Conservation (phyloP, 768 basidiomycete species). For the Tulasnella sp. region DNA sequence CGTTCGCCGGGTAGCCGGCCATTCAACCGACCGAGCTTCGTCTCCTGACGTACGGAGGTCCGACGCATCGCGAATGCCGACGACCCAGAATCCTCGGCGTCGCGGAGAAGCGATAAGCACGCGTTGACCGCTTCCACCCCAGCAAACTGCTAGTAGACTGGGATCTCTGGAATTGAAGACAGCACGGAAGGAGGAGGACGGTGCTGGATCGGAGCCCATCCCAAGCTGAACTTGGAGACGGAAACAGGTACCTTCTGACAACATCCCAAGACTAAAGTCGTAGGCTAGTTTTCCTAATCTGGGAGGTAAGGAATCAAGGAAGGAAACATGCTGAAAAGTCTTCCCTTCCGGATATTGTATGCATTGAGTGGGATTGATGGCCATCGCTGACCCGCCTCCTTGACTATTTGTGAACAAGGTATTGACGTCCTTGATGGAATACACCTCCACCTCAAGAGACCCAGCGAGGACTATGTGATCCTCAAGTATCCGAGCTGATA, state of each 20-base stretch:
- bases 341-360: too few relatives aligned
- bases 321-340: background rate
- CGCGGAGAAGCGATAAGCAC: background rate
- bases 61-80: too few relatives aligned
- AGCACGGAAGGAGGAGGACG: background rate
- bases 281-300: background rate
- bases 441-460: background rate
- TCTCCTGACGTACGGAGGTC: too few relatives aligned
- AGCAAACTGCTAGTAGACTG: background rate
- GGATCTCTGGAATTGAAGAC: background rate
- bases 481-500: background rate
- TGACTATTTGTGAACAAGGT: too few relatives aligned
- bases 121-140: background rate
- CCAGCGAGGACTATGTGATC: background rate
- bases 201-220: background rate
- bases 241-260: background rate
- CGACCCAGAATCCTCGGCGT: background rate
- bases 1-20: too few relatives aligned
- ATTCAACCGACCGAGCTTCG: too few relatives aligned
- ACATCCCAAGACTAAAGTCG: background rate
- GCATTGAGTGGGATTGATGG: too few relatives aligned
- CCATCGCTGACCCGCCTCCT: too few relatives aligned
- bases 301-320: background rate
- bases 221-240: background rate
- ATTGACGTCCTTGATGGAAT: too few relatives aligned